Evolutionary conservation across 129 eudicot genomes (phyloP), one percentile per base, ranked within the genome.

Genomic region (Silybum marianum): DNA sequence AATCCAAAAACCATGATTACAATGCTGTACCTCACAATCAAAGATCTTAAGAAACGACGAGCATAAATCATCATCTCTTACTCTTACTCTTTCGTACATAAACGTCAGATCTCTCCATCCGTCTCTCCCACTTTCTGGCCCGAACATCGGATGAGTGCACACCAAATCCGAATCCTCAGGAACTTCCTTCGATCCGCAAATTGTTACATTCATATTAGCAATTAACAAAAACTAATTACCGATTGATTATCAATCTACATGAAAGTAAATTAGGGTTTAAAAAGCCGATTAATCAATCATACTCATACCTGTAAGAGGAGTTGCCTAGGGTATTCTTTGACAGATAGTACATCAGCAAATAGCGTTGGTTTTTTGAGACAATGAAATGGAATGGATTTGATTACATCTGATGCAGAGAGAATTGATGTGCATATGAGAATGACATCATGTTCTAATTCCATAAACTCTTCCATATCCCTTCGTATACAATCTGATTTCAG

Each of bases 71-170:
- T 92, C 90, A 71, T 92, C 79, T 63, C 78, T 86, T 34, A 90
- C 88, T 62, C 97, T 88, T 26, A 86, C 92, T 78, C 73, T 90
- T 13, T 92, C 97, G 16, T 84, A 92, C 88, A 92, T 81, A 66
- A 92, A 92, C 9, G 69, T 73, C 18, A 92, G 80, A 76, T 77
- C 88, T 42, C 76, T 83, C 97, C 97, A 92, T 44, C 97, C 91
- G n/a, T 86, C 74, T 81, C 81, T 88, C 44, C 94, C 97, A 46
- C 97, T 92, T 75, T 90, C 91, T 12, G 97, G 94, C 23, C 97
- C 97, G 39, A 92, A 92, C 97, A 92, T 92, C 10, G 97, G 97
- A 75, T 92, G 97, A 19, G 94, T 92, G 88, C 97, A 92, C 36
- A 92, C 87, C 87, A 92, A 22, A 75, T 92, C 97, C 10, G 88